Base-by-base conservation (phyloP, 2,329 filamentous ascomycete species). In the Rhinocladiella mackenziei region DNA sequence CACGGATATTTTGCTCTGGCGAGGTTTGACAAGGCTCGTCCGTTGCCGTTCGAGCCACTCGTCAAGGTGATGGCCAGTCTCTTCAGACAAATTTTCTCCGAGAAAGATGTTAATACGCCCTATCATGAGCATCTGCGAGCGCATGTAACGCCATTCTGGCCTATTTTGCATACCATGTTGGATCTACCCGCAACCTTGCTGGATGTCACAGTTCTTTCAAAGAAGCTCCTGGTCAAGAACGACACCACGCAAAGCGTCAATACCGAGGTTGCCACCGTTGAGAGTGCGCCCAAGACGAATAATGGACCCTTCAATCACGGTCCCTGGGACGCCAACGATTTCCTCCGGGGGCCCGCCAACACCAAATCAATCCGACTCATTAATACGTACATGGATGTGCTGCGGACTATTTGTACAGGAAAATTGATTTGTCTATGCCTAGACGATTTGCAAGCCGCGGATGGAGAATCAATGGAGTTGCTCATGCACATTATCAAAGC, bases 401-500 rank as follows among this genome's bases (percentile, higher is more conserved):
- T 96, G 38, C 79, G 86, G 39, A 78, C 94, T 30, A 81, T 97
- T 43, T 84, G 87, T 0, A 75, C 82, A 14, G 82, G 89, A 61
- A 92, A 89, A 57, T 81, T 95, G 57, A 89, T 95, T 41, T 94
- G 87, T 59, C 82, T 95, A 56, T 89, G 83, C 56, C 68, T 96
- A 19, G 91, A 96, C 59, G 91, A 96, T 63, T 69, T 96, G 22
- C 89, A 96, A 57, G 92, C 88, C 63, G 88, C 89, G 5, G 91
- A 96, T 60, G 79, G 84, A 18, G 91, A 96, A 63, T 92, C 85
- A 10, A 68, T 92, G 35, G 87, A 94, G 45, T 71, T 96, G 39
- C 83, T 96, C 28, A 77, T 83, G 11, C 83, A 89, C 57, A 88
- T 96, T 39, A 80, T 94, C 43, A 74, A 76, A 38, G 81, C 84